Conservation (phyloP, 345 rosid genomes). For the Gossypium raimondii region DNA sequence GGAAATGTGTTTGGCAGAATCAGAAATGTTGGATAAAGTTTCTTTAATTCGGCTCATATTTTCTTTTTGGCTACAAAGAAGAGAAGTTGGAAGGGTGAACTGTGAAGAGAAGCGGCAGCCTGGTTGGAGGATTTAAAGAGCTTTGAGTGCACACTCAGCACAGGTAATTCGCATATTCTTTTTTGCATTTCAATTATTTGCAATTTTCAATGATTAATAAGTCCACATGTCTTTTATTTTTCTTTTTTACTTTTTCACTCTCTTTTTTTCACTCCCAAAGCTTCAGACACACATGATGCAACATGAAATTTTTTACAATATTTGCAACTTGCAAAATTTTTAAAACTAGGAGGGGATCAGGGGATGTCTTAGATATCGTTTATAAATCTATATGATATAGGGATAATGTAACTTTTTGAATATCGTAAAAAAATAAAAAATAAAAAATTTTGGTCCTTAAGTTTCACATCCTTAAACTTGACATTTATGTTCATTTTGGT, state of each 20-base stretch:
- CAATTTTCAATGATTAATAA: neutral
- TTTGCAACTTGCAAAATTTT: neutral
- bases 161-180: neutral
- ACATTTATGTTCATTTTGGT: too few relatives aligned
- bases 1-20: slow-evolving; percentile 19
- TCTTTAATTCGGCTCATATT: slow-evolving; percentile 23
- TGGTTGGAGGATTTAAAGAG: neutral
- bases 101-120: neutral
- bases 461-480: too few relatives aligned
- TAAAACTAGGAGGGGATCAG: too few relatives aligned
- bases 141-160: neutral
- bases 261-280: neutral
- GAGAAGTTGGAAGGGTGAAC: neutral
- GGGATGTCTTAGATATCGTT: too few relatives aligned
- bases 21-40: slow-evolving; percentile 19
- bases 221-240: neutral
- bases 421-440: too few relatives aligned
- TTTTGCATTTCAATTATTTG: neutral
- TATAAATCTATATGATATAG: too few relatives aligned
- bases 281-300: neutral
- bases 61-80: neutral
- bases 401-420: too few relatives aligned
- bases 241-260: neutral
- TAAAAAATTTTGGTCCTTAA: rapidly evolving
- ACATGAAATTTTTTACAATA: neutral